Conservation (phyloP, 1,284 basidiomycete genomes). For the Cutaneotrichosporon cutaneum region DNA sequence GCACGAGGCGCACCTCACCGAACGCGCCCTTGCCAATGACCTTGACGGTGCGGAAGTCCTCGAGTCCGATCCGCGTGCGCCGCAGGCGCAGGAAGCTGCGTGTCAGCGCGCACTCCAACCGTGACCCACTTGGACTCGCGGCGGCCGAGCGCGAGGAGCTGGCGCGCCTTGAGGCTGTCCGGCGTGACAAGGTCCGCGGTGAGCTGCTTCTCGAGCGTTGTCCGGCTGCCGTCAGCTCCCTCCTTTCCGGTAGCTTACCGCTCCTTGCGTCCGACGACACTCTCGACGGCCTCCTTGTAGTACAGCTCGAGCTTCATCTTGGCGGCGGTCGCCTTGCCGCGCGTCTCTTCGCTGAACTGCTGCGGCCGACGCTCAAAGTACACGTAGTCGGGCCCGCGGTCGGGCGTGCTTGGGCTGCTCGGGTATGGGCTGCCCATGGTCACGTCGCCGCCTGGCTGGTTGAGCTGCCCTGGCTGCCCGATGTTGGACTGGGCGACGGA, state of each 20-base stretch:
- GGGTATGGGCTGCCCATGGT: slow-evolving; percentile 1
- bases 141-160: slow-evolving; percentile 85
- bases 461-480: slow-evolving; percentile 38
- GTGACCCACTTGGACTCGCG: slow-evolving; percentile 70
- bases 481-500: slow-evolving; percentile 35
- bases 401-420: slow-evolving; percentile 18
- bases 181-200: slow-evolving; percentile 69
- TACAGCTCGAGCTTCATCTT: slow-evolving; percentile 97
- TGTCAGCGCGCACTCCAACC: slow-evolving; percentile 1
- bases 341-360: slow-evolving; percentile 80
- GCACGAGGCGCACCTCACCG: slow-evolving; percentile 93
- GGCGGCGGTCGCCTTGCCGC: slow-evolving; percentile 89
- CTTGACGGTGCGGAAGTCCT: slow-evolving; percentile 95
- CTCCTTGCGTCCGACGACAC: slow-evolving; percentile 82
- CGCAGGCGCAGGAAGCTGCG: slow-evolving; percentile 74
- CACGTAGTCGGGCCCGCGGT: slow-evolving; percentile 70
- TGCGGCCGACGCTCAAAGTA: slow-evolving; percentile 88
- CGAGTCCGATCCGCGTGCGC: slow-evolving; percentile 86
- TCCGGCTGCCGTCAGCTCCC: slow-evolving; percentile 62
- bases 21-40: slow-evolving; percentile 99
- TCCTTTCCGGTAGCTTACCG: slow-evolving; percentile 58
- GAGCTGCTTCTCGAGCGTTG: slow-evolving; percentile 87
- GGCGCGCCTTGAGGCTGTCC: slow-evolving; percentile 84
- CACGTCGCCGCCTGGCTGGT: slow-evolving; percentile 12
- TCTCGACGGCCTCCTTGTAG: slow-evolving; percentile 93